These are phyloP conservation scores for Fraxinus paxiana DNA, from an alignment of 305 asterid species.

Conservation along the genomic window DNA sequence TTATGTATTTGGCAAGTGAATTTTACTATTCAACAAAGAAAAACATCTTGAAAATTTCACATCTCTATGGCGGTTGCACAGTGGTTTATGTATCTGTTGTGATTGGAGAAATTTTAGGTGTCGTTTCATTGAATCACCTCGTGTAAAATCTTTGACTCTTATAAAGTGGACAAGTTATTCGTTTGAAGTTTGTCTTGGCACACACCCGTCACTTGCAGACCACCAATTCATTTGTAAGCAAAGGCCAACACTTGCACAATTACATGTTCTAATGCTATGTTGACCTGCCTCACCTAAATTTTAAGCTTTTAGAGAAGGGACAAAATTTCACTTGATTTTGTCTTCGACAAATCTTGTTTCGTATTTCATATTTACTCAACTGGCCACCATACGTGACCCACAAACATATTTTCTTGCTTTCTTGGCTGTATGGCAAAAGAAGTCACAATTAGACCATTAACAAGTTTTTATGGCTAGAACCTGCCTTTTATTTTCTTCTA, in stretches of 20 bases:
- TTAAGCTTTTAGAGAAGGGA: not conserved
- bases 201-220: not conserved
- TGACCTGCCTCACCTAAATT: not conserved
- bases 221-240: not conserved
- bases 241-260: not conserved
- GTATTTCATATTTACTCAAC: not conserved
- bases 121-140: not conserved
- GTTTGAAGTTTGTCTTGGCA: not conserved
- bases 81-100: not conserved
- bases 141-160: not conserved
- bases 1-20: not conserved
- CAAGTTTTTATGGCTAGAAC: not conserved
- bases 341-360: not conserved
- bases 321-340: not conserved
- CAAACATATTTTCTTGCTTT: not conserved
- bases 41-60: not conserved
- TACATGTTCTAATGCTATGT: not conserved
- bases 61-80: not conserved
- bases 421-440: not conserved
- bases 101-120: not conserved
- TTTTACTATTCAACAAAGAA: not conserved
- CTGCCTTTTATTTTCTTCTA: not conserved
- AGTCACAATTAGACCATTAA: not conserved
- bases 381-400: not conserved
- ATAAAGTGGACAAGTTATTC: not conserved